Evolutionary conservation across 164 flowering plant species (phyloP), one percentile per base, ranked within the genome.

Genomic region (Vitis riparia): DNA sequence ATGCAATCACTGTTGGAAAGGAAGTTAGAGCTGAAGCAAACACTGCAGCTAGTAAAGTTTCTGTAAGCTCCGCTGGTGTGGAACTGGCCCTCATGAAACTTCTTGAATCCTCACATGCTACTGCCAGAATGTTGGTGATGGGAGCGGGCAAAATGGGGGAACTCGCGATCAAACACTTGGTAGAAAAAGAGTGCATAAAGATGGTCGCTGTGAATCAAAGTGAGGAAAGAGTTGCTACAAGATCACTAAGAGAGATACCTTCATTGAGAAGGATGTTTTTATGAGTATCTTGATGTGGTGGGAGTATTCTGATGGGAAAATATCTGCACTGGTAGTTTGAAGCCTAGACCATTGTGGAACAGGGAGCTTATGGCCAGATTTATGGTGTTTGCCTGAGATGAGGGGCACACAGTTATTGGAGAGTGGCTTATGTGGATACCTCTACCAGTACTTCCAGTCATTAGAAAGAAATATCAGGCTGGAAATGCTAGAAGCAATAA

Each of bases 111-210:
- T 87, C 88, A 16, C 86, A 86, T 65, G 66, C 83, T 32, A 76
- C 82, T 70, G 93, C 94, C 11, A 77, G 92, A 62, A 89, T 91
- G 91, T 62, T 93, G 79, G 91, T 95, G 9, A 80, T 91, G 71
- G 99, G 98, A 58, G 98, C 99, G 47, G 99, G 99, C 29, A 93
- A 93, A 95, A 23, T 95, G 99, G 99, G 99, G 11, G 93, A 93
- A 78, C 98, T 95, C 68, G 98, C 93, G 71, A 90, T 95, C 82
- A 93, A 93, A 68, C 99, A 95, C 82, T 85, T 95, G 84, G 97
- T 82, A 7, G 87, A 97, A 47, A 95, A 95, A 78, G 99, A 98
- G 6, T 95, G 97, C 87, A 88, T 80, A 16, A 86, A 82, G 69
- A 87, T 95, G 88, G 93, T 91, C 56, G 99, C 91, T 63, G 93